Base-by-base conservation (phyloP, 2,329 filamentous ascomycete species). In the Ophiobolus disseminans region DNA sequence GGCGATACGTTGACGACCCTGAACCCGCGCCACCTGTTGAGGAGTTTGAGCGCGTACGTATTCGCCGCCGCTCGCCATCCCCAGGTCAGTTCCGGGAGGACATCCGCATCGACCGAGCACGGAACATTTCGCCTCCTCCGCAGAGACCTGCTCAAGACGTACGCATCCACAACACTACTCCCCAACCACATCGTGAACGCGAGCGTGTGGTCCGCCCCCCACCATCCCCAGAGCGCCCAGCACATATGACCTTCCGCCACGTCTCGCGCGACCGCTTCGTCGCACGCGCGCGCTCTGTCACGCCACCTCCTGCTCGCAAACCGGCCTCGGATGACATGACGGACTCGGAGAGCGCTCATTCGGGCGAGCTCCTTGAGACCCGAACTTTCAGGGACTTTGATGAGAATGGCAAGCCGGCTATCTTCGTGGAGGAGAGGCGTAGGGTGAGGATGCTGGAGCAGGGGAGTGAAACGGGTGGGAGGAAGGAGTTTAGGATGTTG, bases 311-410 rank as follows among this genome's bases (percentile, higher is more conserved):
- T 17, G 34, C 17, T 13, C 51, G 34, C 5, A 34, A 30, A 13
- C 28, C 28, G 6, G n/a, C 19, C 13, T 46, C 43, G 8, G 59
- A 63, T 8, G 63, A 68, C 8, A 40, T 61, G 17, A 69, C 65
- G 4, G 65, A 64, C 14, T 63, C 63, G 8, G 65, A 57, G 17
- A 68, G 64, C 26, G 60, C 59, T 3, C 46, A 45, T 10, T 50
- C 48, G 3, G 61, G 50, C 3, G 53, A 55, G 9, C 10, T 61
- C n/a, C 51, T 52, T 5, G 54, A 58, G 17, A 53, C 60, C 11
- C 57, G 60, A 41, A 62, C 40, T n/a, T 71, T 59, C 57, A 64
- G 41, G 19, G 67, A 60, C 2, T 41, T 64, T 4, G 68, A 70
- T 48, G 67, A 69, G 48, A 61, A 65, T 37, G 67, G 67, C 1